Evolutionary conservation across 108 stramenopile species (phyloP).

Genomic region (Skeletonema marinoi): DNA sequence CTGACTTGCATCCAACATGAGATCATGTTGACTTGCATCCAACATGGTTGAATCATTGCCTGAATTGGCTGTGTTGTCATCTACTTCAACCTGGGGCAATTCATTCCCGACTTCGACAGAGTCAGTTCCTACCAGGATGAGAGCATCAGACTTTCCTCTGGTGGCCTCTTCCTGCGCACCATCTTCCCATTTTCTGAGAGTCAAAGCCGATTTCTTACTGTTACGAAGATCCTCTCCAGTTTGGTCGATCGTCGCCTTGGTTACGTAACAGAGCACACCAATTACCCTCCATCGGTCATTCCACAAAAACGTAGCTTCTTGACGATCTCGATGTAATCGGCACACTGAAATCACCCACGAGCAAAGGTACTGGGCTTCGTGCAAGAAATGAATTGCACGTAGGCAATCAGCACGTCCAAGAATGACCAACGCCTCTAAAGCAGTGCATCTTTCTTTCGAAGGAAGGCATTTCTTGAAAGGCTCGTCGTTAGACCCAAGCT

Average conservation of each 20-base stretch:
- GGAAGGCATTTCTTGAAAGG: constrained; percentile 67
- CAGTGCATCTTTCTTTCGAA: constrained; percentile 43
- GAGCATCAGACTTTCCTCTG: constrained; percentile 51
- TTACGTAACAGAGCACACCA: constrained; percentile 57
- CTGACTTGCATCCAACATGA: background rate
- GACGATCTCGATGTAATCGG: constrained; percentile 47
- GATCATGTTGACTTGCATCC: background rate
- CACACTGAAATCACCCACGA: constrained; percentile 75
- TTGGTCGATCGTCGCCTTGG: constrained; percentile 58
- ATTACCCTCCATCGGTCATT: constrained; percentile 65
- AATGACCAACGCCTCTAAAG: constrained; percentile 71
- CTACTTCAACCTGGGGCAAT: background rate
- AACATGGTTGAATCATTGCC: background rate
- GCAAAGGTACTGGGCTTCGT: constrained; percentile 82
- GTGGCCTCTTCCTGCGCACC: constrained; percentile 44
- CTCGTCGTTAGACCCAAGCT: constrained; percentile 70
- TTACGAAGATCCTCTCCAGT: constrained; percentile 26
- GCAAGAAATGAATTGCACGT: constrained; percentile 72
- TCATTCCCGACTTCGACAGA: constrained; percentile 27
- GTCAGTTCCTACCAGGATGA: constrained; percentile 12
- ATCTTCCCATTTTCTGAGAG: constrained; percentile 51
- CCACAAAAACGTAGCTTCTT: constrained; percentile 44
- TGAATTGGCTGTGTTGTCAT: background rate
- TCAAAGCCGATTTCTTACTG: constrained; percentile 2
- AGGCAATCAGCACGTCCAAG: constrained; percentile 85